Base-by-base conservation (phyloP, 2,329 filamentous ascomycete genomes). In the Talaromyces pinophilus region DNA sequence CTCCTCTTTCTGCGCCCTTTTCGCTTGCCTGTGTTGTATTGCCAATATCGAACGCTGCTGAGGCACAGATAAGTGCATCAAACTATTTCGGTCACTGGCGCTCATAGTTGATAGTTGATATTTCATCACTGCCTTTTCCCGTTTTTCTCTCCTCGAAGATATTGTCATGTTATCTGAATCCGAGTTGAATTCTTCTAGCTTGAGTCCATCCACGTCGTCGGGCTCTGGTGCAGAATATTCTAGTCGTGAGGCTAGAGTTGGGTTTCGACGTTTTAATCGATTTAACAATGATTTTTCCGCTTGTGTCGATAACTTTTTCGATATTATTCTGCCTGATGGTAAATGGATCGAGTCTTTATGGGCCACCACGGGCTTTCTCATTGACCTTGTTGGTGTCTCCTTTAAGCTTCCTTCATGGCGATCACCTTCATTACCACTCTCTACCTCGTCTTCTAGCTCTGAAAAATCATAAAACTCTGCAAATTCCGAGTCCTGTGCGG, bases 301-400 rank as follows among this genome's bases (percentile, higher is more conserved):
- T 46, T 59, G 59, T 44, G 60, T 11, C 28, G 64, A 62, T 19
- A 44, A 25, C 40, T 63, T 59, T 63, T 11, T 66, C 2, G 35
- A 52, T 52, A 66, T 66, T 33, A 62, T 60, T 54, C 55, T 63
- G 6, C 65, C 65, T 1, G 60, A 66, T 3, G 65, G 65, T 66
- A 66, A 60, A 60, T 30, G 54, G n/a, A 66, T 54, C 22, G 52
- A 63, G 11, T 66, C 52, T 38, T 59, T n/a, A 7, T 50, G 44
- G 13, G n/a, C 52, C 30, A 48, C 19, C 40, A 57, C 30, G 22
- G 40, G 28, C 38, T 40, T 62, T 42, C 10, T 59, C 8, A 13
- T 30, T 62, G 19, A 38, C n/a, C 19, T 65, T 57, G n/a, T 48
- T 8, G n/a, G 15, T 19, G 40, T 22, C 6, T 55, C 28, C 25